Conservation (phyloP, 352 stramenopile species). For the Pythium grandisporangium region DNA sequence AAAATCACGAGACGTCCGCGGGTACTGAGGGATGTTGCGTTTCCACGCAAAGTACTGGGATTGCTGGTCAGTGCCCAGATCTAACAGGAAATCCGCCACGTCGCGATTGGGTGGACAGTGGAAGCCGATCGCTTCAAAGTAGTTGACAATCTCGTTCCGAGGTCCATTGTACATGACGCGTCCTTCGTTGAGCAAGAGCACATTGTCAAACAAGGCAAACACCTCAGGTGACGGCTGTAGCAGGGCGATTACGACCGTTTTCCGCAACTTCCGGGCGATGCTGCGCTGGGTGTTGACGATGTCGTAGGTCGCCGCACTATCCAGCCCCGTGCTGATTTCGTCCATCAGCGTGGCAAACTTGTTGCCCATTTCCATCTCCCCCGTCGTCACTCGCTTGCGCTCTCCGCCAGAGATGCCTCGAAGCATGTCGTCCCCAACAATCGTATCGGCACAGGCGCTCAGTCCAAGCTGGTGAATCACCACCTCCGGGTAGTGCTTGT, state of each 20-base stretch:
- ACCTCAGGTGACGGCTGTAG: conserved; percentile 17
- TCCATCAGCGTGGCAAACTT: conserved; percentile 72
- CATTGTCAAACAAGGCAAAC: conserved; percentile 23
- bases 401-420: conserved; percentile 57
- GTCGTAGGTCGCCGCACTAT: conserved; percentile 86
- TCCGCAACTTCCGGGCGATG: conserved; percentile 12
- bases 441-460: conserved; percentile 30
- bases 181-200: conserved; percentile 34
- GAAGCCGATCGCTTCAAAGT: conserved; percentile 23
- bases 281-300: conserved; percentile 60
- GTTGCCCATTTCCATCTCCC: conserved; percentile 69
- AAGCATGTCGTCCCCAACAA: conserved; percentile 46
- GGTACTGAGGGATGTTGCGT: neutral
- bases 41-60: neutral
- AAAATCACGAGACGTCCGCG: conserved; percentile 10
- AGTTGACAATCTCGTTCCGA: conserved; percentile 12
- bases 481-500: conserved; percentile 18
- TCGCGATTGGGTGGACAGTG: conserved; percentile 15
- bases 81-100: conserved; percentile 17
- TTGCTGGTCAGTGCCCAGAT: conserved; percentile 15
- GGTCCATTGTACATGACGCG: conserved; percentile 37
- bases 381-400: conserved; percentile 55
- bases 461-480: conserved; percentile 24
- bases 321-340: conserved; percentile 89
- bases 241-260: conserved; percentile 15